Conservation (phyloP, 2,329 filamentous ascomycete species). For the Colletotrichum eleusines region DNA sequence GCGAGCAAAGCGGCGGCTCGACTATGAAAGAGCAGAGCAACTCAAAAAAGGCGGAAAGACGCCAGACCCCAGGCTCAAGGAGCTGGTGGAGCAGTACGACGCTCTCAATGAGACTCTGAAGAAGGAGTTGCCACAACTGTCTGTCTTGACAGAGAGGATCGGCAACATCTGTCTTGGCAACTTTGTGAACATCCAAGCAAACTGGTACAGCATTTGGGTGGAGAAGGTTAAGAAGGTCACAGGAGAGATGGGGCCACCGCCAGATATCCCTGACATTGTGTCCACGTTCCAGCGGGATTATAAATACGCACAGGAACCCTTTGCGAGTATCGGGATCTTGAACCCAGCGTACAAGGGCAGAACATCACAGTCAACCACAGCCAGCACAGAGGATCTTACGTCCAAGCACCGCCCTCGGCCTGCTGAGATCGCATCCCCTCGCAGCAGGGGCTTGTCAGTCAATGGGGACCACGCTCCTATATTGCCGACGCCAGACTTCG, state of each 20-base stretch:
- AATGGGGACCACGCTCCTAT: constrained; percentile 73
- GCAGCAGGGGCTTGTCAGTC: constrained; percentile 70
- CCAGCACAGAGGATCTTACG: constrained; percentile 64
- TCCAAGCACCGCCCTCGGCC: constrained; percentile 63
- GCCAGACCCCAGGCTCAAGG: constrained; percentile 84
- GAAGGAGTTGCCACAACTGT: constrained; percentile 89
- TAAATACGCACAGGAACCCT: constrained; percentile 78
- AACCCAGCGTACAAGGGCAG: constrained; percentile 77
- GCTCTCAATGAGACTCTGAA: constrained; percentile 94
- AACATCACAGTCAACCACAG: constrained; percentile 69
- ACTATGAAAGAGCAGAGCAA: constrained; percentile 86
- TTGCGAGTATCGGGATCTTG: constrained; percentile 79
- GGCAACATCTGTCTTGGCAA: constrained; percentile 84
- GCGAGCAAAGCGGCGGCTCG: constrained; percentile 89
- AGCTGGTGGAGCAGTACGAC: constrained; percentile 89
- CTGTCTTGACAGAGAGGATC: constrained; percentile 82
- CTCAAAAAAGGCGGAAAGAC: constrained; percentile 86
- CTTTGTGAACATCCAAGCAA: constrained; percentile 85
- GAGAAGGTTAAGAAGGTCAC: constrained; percentile 84
- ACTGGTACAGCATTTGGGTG: constrained; percentile 87
- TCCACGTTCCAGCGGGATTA: constrained; percentile 84
- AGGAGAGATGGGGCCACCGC: constrained; percentile 71
- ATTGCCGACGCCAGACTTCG: constrained; percentile 75
- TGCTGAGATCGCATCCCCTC: constrained; percentile 60
- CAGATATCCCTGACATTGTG: constrained; percentile 79